phyloP scores from a whole-genome alignment of 2,329 filamentous ascomycete genomes.

The Aspergillus ochraceoroseus region DNA sequence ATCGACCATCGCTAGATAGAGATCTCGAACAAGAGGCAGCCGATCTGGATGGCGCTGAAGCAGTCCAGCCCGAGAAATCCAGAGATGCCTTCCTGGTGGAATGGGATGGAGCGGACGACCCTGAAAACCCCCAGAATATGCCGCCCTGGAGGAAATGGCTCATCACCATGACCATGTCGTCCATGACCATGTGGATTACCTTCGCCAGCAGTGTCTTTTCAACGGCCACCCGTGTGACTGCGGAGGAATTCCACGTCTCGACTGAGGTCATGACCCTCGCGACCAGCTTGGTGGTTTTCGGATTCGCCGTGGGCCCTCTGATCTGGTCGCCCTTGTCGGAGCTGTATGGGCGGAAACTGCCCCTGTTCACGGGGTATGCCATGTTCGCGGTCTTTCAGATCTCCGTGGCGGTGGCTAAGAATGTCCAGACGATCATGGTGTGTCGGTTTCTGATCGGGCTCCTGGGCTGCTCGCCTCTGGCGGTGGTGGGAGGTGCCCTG shows the following conservation, averaged over 20 bases:
- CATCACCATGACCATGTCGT: conserved; percentile 30
- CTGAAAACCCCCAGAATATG: conserved; percentile 33
- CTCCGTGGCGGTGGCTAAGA: conserved; percentile 51
- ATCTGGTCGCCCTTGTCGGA: conserved; percentile 47
- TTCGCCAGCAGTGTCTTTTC: conserved; percentile 48
- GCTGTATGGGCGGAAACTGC: conserved; percentile 48
- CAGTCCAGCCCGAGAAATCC: conserved; percentile 6
- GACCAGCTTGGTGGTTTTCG: conserved; percentile 44
- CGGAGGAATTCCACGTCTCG: conserved; percentile 44
- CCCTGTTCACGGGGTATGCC: conserved; percentile 48
- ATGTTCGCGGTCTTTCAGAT: conserved; percentile 53
- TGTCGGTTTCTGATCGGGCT: conserved; percentile 52
- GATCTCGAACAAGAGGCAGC: conserved; percentile 13
- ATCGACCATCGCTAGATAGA: conserved; percentile 1
- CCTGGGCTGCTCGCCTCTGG: conserved; percentile 50
- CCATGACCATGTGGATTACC: conserved; percentile 44
- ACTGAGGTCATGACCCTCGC: conserved; percentile 41
- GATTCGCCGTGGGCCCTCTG: conserved; percentile 53
- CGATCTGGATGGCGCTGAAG: conserved; percentile 13
- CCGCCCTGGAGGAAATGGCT: conserved; percentile 38
- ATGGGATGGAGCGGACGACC: conserved; percentile 33
- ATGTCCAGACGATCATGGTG: conserved; percentile 52
- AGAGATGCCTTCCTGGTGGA: conserved; percentile 32
- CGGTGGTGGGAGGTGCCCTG: conserved; percentile 48
- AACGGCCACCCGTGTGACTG: conserved; percentile 40